A percentile compares a stretch with the other conserved stretches of the same genome.
Conservation (phyloP, 2,329 filamentous ascomycete species). For the Ophiostoma quercus region DNA sequence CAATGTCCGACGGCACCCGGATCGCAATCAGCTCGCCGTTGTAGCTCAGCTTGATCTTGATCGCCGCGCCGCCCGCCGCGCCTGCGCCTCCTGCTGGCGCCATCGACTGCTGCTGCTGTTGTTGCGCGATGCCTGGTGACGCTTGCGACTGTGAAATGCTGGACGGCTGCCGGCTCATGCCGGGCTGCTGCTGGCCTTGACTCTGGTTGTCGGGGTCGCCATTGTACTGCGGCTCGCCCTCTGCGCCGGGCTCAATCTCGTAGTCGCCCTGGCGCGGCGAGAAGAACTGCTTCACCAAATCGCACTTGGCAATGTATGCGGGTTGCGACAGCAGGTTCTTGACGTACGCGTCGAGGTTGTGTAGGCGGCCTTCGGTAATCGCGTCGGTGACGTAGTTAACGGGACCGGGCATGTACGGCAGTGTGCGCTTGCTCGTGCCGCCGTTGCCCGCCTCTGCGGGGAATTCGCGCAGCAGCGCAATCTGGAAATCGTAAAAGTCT, state of each 20-base stretch:
- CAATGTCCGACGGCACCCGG: constrained; percentile 75
- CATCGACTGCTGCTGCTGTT: constrained; percentile 35
- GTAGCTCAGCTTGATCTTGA: constrained; percentile 95
- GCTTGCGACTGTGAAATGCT: constrained; percentile 51
- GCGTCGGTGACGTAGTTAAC: constrained; percentile 98
- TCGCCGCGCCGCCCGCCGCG: constrained; percentile 37
- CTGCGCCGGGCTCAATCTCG: constrained; percentile 70
- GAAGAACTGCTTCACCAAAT: constrained; percentile 85
- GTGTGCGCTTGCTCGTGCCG: constrained; percentile 67
- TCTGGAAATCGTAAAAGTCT: constrained; percentile 98
- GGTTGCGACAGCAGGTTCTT: constrained; percentile 83
- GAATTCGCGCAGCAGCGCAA: constrained; percentile 85
- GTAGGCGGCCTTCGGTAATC: constrained; percentile 86
- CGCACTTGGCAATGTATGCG: constrained; percentile 75
- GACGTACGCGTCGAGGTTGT: constrained; percentile 92
- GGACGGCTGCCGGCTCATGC: constrained; percentile 43
- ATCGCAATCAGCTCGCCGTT: constrained; percentile 89
- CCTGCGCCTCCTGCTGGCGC: background rate
- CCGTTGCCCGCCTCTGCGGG: constrained; percentile 88
- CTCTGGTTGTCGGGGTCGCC: background rate
- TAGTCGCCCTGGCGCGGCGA: constrained; percentile 85
- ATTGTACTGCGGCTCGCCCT: constrained; percentile 37
- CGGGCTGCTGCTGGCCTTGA: constrained; percentile 32
- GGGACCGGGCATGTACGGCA: constrained; percentile 97
- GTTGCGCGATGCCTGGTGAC: constrained; percentile 41